phyloP scores from a whole-genome alignment of 306 rosid species.

The Ammopiptanthus mongolicus region DNA sequence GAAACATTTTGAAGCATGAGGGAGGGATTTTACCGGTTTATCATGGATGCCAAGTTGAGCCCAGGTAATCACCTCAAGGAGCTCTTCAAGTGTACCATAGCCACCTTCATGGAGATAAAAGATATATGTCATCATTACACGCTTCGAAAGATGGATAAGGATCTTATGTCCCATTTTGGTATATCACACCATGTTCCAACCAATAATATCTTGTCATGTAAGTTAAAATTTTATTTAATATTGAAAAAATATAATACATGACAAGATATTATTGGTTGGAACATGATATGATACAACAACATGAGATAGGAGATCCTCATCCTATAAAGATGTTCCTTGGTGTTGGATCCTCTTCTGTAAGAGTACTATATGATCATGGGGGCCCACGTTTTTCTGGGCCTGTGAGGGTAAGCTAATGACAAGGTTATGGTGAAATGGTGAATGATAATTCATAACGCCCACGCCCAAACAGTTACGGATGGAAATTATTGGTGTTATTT shows the following conservation, averaged over 20 bases:
- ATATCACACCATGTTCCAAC: too few species aligned
- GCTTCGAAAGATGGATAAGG: too few species aligned
- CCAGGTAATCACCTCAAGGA: slow-evolving; percentile 97
- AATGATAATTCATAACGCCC: background rate
- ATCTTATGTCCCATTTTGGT: too few species aligned
- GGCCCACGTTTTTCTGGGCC: background rate
- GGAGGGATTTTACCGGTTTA: slow-evolving; percentile 58
- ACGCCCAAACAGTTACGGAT: background rate
- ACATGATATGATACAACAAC: too few species aligned
- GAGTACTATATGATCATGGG: background rate
- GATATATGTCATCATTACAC: background rate
- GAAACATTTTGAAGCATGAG: background rate
- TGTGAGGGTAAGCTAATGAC: background rate
- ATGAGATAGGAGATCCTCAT: too few species aligned
- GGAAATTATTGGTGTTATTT: background rate
- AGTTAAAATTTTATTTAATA: too few species aligned
- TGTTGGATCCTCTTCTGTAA: background rate
- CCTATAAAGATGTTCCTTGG: background rate
- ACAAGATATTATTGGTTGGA: too few species aligned
- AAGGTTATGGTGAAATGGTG: background rate
- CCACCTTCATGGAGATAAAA: slow-evolving; percentile 54
- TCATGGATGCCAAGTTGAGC: slow-evolving; percentile 98
- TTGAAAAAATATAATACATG: too few species aligned
- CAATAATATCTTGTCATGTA: too few species aligned
- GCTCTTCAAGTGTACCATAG: slow-evolving; percentile 97